These are phyloP conservation scores for Candida bentonensis DNA, from an alignment of 805 yeast species.

Conservation along the genomic window DNA sequence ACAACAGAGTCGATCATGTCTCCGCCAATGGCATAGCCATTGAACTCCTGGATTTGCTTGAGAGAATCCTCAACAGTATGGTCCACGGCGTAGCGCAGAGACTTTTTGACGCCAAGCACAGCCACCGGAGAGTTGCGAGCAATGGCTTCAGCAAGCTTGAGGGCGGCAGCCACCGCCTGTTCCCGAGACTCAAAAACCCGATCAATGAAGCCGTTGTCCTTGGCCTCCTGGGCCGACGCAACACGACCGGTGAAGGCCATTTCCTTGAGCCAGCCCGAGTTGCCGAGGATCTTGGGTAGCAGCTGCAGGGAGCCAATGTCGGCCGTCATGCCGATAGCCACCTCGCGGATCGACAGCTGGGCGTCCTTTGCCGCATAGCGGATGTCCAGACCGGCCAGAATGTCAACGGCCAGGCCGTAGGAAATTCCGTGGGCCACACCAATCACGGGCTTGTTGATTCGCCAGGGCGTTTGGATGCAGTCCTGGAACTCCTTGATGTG, in stretches of 20 bases:
- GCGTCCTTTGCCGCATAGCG: constrained; percentile 42
- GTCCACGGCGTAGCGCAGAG: constrained; percentile 31
- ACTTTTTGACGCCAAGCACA: constrained; percentile 46
- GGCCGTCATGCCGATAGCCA: constrained; percentile 61
- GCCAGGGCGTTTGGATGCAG: constrained; percentile 25
- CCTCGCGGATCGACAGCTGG: constrained; percentile 48
- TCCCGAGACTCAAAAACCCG: constrained; percentile 31
- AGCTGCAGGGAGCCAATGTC: constrained; percentile 71
- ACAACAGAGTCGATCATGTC: constrained; percentile 20
- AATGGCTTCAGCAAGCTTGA: constrained; percentile 34
- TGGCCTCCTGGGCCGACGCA: constrained; percentile 43
- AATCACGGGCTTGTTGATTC: constrained; percentile 37
- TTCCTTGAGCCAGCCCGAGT: constrained; percentile 44
- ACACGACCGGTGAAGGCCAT: constrained; percentile 47
- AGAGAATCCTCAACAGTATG: constrained; percentile 33
- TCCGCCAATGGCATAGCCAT: constrained; percentile 24
- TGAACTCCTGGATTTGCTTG: constrained; percentile 38
- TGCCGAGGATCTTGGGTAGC: constrained; percentile 38
- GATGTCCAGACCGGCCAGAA: constrained; percentile 43
- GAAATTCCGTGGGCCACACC: constrained; percentile 50
- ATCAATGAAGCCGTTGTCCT: constrained; percentile 38
- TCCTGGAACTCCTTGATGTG: constrained; percentile 46
- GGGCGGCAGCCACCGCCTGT: constrained; percentile 36
- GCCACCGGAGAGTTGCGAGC: constrained; percentile 41
- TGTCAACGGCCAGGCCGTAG: constrained; percentile 57